Conservation (phyloP, 1,284 basidiomycete species). For the Phaffia rhodozyma region DNA sequence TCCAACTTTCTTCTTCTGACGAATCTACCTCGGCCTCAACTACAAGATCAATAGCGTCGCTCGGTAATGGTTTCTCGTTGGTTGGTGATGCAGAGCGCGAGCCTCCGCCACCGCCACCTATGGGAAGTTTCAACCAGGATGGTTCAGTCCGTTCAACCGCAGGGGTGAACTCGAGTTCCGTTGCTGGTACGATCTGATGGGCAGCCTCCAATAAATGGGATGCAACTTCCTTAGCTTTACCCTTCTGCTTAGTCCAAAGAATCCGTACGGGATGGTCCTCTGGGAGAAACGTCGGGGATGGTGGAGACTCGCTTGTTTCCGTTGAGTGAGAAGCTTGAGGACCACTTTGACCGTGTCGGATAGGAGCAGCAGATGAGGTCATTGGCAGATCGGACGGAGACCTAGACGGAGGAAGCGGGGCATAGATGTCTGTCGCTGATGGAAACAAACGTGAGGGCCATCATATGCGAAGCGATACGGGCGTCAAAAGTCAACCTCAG, state of each 20-base stretch:
- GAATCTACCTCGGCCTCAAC: conserved; percentile 29
- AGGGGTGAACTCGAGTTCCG: conserved; percentile 19
- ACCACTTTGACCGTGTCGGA: conserved; percentile 13
- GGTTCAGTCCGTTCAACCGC: conserved; percentile 22
- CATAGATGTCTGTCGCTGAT: not conserved
- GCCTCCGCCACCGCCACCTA: conserved; percentile 47
- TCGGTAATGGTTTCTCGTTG: conserved; percentile 31
- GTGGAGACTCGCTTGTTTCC: too few species aligned
- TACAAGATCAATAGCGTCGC: conserved; percentile 24
- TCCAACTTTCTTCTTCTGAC: not conserved
- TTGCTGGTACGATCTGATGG: conserved; percentile 10
- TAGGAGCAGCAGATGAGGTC: conserved; percentile 10
- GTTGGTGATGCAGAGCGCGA: not conserved
- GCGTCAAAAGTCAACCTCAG: not conserved
- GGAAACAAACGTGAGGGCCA: not conserved
- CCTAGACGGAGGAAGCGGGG: not conserved
- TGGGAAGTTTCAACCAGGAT: conserved; percentile 41
- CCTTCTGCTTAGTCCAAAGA: too few species aligned
- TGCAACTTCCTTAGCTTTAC: conserved; percentile 15
- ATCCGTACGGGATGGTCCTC: too few species aligned
- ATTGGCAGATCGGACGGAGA: not conserved
- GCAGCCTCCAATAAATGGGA: conserved; percentile 27
- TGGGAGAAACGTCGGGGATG: too few species aligned
- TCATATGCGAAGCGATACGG: conserved; percentile 34
- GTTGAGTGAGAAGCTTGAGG: not conserved